Evolutionary conservation across 805 yeast species (phyloP).

Genomic region (Candida vaughaniae): DNA sequence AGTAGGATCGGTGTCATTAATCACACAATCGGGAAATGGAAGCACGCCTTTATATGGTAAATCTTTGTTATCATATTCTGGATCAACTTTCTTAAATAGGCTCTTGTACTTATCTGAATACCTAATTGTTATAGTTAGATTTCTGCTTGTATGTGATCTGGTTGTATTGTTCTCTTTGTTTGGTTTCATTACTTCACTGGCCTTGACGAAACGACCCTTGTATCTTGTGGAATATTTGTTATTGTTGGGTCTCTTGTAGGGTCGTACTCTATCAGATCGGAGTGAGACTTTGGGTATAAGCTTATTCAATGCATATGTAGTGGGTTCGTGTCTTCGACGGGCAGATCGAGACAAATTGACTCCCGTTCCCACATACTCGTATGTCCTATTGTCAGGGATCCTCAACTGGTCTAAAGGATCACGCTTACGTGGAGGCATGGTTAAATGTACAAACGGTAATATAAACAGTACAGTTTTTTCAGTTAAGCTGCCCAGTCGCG

Average conservation of each 20-base stretch:
- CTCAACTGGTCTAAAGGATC: constrained; percentile 26
- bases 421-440: constrained; percentile 21
- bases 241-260: no score
- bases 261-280: neutral
- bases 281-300: constrained; percentile 1
- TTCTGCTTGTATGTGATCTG: neutral
- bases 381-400: constrained; percentile 29
- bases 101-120: constrained; percentile 5
- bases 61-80: constrained; percentile 22
- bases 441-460: neutral
- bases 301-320: neutral
- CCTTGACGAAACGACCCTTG: no score
- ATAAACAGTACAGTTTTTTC: constrained; percentile 2
- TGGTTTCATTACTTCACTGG: no score
- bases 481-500: constrained; percentile 5
- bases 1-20: constrained; percentile 61
- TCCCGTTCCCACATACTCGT: constrained; percentile 20
- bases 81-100: constrained; percentile 8
- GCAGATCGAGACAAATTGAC: constrained; percentile 21
- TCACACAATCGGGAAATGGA: constrained; percentile 55
- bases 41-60: constrained; percentile 70
- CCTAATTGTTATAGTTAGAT: constrained; percentile 1
- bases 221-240: no score
- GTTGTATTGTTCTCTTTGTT: no score
- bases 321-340: constrained; percentile 17